phyloP scores from a whole-genome alignment of 2,329 filamentous ascomycete species.

The Cladorrhinum sp. region DNA sequence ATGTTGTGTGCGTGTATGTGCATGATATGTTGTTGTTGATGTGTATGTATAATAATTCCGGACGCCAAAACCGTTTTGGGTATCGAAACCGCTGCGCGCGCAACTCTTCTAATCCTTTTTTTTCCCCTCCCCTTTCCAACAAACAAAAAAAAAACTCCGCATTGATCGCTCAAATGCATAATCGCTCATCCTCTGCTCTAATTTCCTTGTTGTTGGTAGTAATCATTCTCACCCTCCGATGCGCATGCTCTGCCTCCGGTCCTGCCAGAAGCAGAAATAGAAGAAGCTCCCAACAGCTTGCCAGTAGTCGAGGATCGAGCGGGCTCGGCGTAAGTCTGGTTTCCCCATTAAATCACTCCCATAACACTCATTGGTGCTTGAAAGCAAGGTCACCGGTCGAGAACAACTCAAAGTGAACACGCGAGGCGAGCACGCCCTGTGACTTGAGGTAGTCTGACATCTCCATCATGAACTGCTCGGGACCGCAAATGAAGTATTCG shows the following conservation, averaged over 20 bases:
- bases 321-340: not conserved
- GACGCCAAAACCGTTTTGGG: constrained; percentile 3
- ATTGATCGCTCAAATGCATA: not conserved
- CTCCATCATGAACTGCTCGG: constrained; percentile 53
- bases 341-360: not conserved
- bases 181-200: not conserved
- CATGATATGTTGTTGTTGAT: not conserved
- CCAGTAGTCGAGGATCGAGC: not conserved
- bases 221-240: not conserved
- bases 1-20: not conserved
- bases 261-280: constrained; percentile 5
- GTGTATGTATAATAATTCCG: not conserved
- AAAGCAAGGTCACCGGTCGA: constrained; percentile 42
- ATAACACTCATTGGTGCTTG: constrained; percentile 14
- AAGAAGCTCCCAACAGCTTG: not conserved
- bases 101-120: not conserved
- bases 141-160: not conserved
- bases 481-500: constrained; percentile 55
- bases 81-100: constrained; percentile 4
- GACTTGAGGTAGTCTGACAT: constrained; percentile 43
- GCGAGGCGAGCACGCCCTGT: constrained; percentile 37
- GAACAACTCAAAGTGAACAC: constrained; percentile 48
- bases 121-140: not conserved
- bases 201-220: not conserved
- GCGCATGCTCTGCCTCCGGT: not conserved